Percentiles rank a stretch among this genome's conserved stretches.
These are phyloP conservation scores for Aethionema arabicum DNA, from an alignment of 345 rosid genomes.

Conservation along the genomic window DNA sequence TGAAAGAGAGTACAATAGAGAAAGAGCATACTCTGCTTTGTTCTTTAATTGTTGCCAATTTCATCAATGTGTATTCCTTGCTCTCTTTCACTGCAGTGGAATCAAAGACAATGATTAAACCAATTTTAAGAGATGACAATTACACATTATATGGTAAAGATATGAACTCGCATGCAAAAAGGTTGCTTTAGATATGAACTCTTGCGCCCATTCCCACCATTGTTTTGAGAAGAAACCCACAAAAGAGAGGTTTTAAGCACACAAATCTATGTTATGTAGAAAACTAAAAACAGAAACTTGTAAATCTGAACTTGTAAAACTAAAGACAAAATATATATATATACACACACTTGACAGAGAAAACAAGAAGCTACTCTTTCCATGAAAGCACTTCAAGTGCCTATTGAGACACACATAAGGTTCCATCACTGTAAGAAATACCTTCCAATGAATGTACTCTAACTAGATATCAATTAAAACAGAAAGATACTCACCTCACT, in stretches of 20 bases:
- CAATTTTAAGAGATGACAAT: background rate
- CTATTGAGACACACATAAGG: too few species aligned
- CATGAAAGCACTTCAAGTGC: too few species aligned
- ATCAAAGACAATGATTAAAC: background rate
- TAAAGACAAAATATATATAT: too few species aligned
- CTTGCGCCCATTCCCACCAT: conserved; percentile 55
- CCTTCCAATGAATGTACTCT: background rate
- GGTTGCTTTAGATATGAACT: conserved; percentile 68
- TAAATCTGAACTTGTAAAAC: conserved; percentile 18
- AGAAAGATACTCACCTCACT: conserved; percentile 46
- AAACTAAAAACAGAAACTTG: background rate
- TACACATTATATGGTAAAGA: too few species aligned
- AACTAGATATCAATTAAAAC: background rate
- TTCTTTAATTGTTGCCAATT: conserved; percentile 62
- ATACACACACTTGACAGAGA: too few species aligned
- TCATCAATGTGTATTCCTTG: conserved; percentile 82
- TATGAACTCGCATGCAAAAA: conserved; percentile 59
- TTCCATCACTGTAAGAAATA: too few species aligned
- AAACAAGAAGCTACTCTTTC: too few species aligned
- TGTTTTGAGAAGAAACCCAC: conserved; percentile 48
- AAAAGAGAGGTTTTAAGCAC: background rate
- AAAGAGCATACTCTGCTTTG: conserved; percentile 67
- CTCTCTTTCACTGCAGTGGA: conserved; percentile 60
- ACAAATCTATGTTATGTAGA: background rate
- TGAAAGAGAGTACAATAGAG: background rate